These are phyloP conservation scores for Pisolithus sp. DNA, from an alignment of 768 basidiomycete species.

Conservation along the genomic window DNA sequence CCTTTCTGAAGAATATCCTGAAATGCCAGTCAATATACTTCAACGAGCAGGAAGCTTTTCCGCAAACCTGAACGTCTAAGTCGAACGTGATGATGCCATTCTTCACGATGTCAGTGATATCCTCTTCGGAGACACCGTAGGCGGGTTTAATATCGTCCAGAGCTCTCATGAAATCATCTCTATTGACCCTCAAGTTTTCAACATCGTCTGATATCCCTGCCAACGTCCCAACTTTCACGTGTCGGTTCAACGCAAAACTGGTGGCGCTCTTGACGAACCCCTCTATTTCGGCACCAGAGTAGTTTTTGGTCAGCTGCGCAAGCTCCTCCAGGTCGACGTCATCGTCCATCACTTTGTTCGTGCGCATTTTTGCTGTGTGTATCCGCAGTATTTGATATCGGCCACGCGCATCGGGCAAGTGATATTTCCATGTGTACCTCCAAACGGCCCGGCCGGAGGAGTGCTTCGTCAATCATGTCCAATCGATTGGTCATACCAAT, in stretches of 20 bases:
- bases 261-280: conserved; percentile 98
- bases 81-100: conserved; percentile 95
- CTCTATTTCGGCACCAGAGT: conserved; percentile 92
- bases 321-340: conserved; percentile 84
- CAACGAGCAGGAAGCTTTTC: not conserved
- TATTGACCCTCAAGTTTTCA: conserved; percentile 84
- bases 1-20: conserved; percentile 87
- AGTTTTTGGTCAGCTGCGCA: conserved; percentile 87
- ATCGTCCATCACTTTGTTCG: conserved; percentile 79
- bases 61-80: conserved; percentile 58
- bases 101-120: conserved; percentile 86
- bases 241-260: conserved; percentile 95
- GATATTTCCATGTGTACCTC: conserved; percentile 99
- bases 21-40: conserved; percentile 1
- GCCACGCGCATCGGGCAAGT: conserved; percentile 87
- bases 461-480: conserved; percentile 99
- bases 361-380: conserved; percentile 92
- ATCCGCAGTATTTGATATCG: conserved; percentile 91
- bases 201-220: conserved; percentile 96
- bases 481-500: conserved; percentile 99
- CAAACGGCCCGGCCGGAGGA: conserved; percentile 94
- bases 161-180: conserved; percentile 82
- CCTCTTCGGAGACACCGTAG: conserved; percentile 97
- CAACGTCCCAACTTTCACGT: conserved; percentile 96
- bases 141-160: conserved; percentile 93